phyloP scores from a whole-genome alignment of 805 yeast species.

The Isabelozyma heimii region DNA sequence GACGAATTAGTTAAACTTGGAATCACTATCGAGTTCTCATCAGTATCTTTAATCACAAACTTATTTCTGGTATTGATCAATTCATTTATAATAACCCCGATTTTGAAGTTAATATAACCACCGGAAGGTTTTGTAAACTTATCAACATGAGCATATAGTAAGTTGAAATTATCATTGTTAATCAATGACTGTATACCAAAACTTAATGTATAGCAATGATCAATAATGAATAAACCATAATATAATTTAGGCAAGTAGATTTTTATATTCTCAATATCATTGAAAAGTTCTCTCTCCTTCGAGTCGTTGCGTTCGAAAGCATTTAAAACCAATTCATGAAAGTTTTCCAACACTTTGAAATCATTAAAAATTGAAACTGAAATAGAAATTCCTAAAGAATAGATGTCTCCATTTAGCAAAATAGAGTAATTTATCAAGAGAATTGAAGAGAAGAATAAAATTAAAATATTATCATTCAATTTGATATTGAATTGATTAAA shows the following conservation, averaged over 20 bases:
- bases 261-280: conserved; percentile 20
- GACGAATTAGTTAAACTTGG: neutral
- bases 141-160: conserved; percentile 9
- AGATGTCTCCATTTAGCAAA: conserved; percentile 57
- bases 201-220: conserved; percentile 27
- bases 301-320: conserved; percentile 1
- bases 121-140: conserved; percentile 13
- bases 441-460: conserved; percentile 28
- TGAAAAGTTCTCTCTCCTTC: neutral
- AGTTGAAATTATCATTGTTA: conserved; percentile 3
- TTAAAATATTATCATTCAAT: conserved; percentile 22
- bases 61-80: conserved; percentile 13
- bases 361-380: conserved; percentile 58
- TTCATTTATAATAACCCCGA: conserved; percentile 8
- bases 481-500: conserved; percentile 16
- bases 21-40: conserved; percentile 6
- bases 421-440: conserved; percentile 52
- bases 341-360: conserved; percentile 47
- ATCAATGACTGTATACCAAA: conserved; percentile 28
- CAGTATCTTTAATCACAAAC: conserved; percentile 7
- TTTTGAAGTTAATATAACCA: conserved; percentile 12
- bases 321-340: conserved; percentile 33
- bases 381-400: conserved; percentile 53
- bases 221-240: conserved; percentile 42
- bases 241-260: conserved; percentile 44